Evolutionary conservation across 768 basidiomycete genomes (phyloP).

Genomic region (Fomitopsis pulvina): DNA sequence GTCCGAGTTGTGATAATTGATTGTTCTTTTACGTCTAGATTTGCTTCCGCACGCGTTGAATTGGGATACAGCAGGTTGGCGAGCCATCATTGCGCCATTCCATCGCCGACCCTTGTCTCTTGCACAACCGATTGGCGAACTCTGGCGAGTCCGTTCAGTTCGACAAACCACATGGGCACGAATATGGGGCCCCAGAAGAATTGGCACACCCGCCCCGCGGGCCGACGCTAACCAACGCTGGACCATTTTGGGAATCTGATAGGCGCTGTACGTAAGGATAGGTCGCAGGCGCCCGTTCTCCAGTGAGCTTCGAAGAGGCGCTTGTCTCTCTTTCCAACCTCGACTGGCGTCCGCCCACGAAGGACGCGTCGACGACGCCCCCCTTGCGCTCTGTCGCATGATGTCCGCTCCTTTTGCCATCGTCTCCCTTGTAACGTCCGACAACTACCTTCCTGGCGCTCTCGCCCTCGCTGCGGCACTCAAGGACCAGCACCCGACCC

Average conservation of each 20-base stretch:
- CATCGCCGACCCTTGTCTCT: too few species aligned
- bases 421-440: slow-evolving; percentile 88
- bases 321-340: slow-evolving; percentile 1
- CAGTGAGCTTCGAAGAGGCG: not conserved
- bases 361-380: slow-evolving; percentile 14
- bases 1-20: not conserved
- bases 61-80: too few species aligned
- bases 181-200: too few species aligned
- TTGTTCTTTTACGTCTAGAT: not conserved
- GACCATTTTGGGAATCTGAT: not conserved
- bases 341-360: not conserved
- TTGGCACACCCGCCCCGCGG: not conserved
- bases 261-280: not conserved
- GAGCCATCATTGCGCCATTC: too few species aligned
- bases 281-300: not conserved
- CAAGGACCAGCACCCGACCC: slow-evolving; percentile 64
- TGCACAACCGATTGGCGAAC: too few species aligned
- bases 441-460: slow-evolving; percentile 89
- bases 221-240: not conserved
- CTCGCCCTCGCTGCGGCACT: slow-evolving; percentile 83
- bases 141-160: too few species aligned
- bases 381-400: slow-evolving; percentile 16
- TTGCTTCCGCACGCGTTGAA: not conserved
- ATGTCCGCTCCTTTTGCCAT: slow-evolving; percentile 76
- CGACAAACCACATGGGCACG: too few species aligned